These are phyloP conservation scores for Schizosaccharomyces lindneri DNA, from an alignment of 805 yeast species.

Conservation along the genomic window DNA sequence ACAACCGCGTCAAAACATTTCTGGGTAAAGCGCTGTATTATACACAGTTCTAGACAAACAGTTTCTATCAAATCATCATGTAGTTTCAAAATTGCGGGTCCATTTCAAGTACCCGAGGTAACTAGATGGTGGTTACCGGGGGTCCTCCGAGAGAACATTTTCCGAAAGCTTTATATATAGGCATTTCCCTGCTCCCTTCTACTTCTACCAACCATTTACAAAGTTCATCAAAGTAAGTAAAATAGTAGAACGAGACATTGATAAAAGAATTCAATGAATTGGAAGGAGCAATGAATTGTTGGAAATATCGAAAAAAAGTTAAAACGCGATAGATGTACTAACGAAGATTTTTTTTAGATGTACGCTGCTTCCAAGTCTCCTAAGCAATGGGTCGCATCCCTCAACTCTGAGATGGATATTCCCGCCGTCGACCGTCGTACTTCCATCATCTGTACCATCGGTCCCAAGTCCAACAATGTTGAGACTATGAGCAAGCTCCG, in stretches of 20 bases:
- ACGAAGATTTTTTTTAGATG: background rate
- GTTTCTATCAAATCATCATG: too few species aligned
- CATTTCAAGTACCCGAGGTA: too few species aligned
- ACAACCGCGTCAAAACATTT: too few species aligned
- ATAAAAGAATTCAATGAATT: too few species aligned
- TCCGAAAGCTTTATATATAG: background rate
- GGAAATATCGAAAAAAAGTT: too few species aligned
- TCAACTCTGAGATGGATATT: slow-evolving; percentile 51
- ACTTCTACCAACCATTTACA: background rate
- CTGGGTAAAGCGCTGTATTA: too few species aligned
- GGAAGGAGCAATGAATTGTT: too few species aligned
- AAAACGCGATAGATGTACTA: background rate
- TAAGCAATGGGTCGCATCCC: slow-evolving; percentile 61
- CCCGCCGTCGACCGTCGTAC: slow-evolving; percentile 71
- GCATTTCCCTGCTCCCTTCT: background rate
- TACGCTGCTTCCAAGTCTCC: slow-evolving; percentile 4
- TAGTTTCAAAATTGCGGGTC: too few species aligned
- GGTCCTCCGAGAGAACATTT: background rate
- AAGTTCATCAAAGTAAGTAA: background rate
- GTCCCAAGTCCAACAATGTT: slow-evolving; percentile 79
- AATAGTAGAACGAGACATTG: background rate
- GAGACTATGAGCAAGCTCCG: slow-evolving; percentile 67
- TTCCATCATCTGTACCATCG: slow-evolving; percentile 94
- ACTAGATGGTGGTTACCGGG: background rate
- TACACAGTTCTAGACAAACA: too few species aligned